Conservation (phyloP, 2,329 filamentous ascomycete genomes). For the Fusarium sp. region DNA sequence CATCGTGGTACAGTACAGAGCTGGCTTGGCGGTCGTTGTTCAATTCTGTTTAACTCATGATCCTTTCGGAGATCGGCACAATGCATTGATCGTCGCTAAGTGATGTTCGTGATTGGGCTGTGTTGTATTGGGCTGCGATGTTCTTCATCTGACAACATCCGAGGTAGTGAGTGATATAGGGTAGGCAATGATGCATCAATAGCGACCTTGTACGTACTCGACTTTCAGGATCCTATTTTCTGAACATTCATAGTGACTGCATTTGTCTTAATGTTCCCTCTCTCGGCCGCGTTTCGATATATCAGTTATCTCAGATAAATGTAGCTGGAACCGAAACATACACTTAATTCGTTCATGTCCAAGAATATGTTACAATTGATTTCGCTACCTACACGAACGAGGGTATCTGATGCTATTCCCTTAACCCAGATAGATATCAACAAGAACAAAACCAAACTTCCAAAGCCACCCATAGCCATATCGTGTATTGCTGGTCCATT, state of each 20-base stretch:
- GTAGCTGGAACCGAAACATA: neutral
- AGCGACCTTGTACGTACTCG: neutral
- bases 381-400: conserved; percentile 41
- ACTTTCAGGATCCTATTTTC: neutral
- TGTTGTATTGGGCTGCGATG: conserved; percentile 1
- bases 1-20: neutral
- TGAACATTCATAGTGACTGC: neutral
- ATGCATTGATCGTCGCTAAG: conserved; percentile 17
- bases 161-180: neutral
- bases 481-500: neutral
- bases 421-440: conserved; percentile 42
- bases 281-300: neutral
- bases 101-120: conserved; percentile 20
- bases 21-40: conserved; percentile 1
- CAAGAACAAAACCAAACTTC: conserved; percentile 26
- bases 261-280: neutral
- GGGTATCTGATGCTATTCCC: conserved; percentile 49
- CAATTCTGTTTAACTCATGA: conserved; percentile 3
- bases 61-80: conserved; percentile 27
- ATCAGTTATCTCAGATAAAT: neutral
- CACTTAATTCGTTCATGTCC: neutral
- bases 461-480: neutral
- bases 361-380: conserved; percentile 33
- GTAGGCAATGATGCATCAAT: conserved; percentile 1
- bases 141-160: neutral